A percentile compares a stretch with the other conserved stretches of the same genome.
Conservation (phyloP, 176 grass and related monocot genomes). For the Lolium multiflorum region DNA sequence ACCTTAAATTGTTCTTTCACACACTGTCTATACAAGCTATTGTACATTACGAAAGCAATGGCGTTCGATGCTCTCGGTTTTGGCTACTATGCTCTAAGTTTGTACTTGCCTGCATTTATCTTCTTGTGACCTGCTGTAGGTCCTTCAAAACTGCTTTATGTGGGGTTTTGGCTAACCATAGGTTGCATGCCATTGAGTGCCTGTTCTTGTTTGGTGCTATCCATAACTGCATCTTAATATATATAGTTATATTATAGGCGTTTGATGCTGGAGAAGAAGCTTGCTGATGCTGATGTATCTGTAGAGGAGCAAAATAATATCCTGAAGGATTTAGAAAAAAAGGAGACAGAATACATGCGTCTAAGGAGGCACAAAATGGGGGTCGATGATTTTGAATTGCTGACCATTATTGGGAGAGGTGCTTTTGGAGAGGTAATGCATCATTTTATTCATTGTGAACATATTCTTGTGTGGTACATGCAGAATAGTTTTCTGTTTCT, state of each 20-base stretch:
- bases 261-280: constrained; percentile 69
- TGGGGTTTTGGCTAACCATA: constrained; percentile 1
- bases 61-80: background rate
- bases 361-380: constrained; percentile 76
- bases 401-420: constrained; percentile 80
- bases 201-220: constrained; percentile 20
- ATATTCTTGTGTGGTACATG: constrained; percentile 21
- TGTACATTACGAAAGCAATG: background rate
- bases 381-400: constrained; percentile 83
- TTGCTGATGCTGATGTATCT: constrained; percentile 79
- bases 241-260: constrained; percentile 49
- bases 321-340: constrained; percentile 71
- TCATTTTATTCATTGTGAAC: constrained; percentile 3
- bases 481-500: constrained; percentile 7
- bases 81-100: background rate
- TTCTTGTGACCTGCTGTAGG: background rate
- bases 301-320: constrained; percentile 72
- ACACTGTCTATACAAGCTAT: background rate
- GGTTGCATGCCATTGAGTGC: constrained; percentile 6
- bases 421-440: constrained; percentile 79
- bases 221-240: constrained; percentile 41
- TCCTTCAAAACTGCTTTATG: background rate
- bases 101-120: background rate
- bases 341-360: constrained; percentile 80
- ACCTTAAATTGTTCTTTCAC: constrained; percentile 1